Conservation (phyloP, 2,329 filamentous ascomycete species). For the Phoma sp. region DNA sequence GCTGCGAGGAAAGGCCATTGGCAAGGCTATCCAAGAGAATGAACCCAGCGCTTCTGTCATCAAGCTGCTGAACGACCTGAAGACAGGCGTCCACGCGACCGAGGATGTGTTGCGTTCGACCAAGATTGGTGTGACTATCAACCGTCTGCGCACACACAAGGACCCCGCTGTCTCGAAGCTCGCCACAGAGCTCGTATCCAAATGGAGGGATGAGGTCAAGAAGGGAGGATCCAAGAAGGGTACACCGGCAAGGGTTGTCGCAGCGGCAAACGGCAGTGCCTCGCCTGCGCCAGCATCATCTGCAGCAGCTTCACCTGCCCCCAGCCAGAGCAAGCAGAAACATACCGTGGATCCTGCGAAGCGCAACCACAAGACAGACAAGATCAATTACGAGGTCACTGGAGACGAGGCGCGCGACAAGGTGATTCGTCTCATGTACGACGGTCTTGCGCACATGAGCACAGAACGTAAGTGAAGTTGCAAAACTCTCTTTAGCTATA, state of each 20-base stretch:
- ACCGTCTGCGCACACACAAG: slow-evolving; percentile 82
- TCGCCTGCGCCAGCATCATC: slow-evolving; percentile 44
- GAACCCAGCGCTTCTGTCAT: slow-evolving; percentile 76
- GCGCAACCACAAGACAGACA: slow-evolving; percentile 81
- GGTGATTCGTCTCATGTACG: slow-evolving; percentile 91
- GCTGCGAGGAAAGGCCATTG: slow-evolving; percentile 76
- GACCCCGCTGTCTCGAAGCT: slow-evolving; percentile 73
- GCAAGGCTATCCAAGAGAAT: slow-evolving; percentile 76
- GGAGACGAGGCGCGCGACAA: slow-evolving; percentile 76
- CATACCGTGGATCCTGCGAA: slow-evolving; percentile 70
- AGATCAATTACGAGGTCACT: slow-evolving; percentile 77
- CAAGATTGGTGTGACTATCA: slow-evolving; percentile 88
- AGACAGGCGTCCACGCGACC: slow-evolving; percentile 79
- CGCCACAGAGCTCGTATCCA: slow-evolving; percentile 81
- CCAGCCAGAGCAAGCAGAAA: slow-evolving; percentile 60
- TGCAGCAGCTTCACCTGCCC: slow-evolving; percentile 54
- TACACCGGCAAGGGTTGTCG: slow-evolving; percentile 27
- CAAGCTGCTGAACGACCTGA: slow-evolving; percentile 75
- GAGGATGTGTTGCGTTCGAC: slow-evolving; percentile 91
- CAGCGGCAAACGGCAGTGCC: slow-evolving; percentile 32
- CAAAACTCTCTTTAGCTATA: too few species aligned
- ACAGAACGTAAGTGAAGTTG: slow-evolving; percentile 49
- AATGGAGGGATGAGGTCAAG: slow-evolving; percentile 84
- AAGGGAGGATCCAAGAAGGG: slow-evolving; percentile 48
- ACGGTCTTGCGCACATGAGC: slow-evolving; percentile 80